Conservation (phyloP, 306 rosid genomes). For the Prinsepia uniflora region DNA sequence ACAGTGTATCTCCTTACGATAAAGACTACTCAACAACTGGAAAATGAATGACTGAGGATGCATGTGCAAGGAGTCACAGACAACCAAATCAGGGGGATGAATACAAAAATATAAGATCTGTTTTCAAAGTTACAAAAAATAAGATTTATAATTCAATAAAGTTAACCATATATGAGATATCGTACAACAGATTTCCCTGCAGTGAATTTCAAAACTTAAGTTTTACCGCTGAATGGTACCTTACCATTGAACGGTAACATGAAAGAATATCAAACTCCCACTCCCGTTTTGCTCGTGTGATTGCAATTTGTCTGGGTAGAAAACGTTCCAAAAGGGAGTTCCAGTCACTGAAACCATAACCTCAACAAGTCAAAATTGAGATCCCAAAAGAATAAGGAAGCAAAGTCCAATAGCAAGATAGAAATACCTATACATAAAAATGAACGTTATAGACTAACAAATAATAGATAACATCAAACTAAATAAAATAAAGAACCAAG, state of each 20-base stretch:
- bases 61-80: neutral
- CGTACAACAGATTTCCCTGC: neutral
- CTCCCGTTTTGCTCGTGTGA: conserved; percentile 79
- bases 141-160: neutral
- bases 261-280: conserved; percentile 95
- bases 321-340: conserved; percentile 78
- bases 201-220: conserved; percentile 5
- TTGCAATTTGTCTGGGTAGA: conserved; percentile 86
- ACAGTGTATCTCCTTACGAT: neutral
- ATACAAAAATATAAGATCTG: neutral
- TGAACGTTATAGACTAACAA: conserved; percentile 9
- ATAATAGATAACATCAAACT: neutral
- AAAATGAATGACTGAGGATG: neutral
- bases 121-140: neutral
- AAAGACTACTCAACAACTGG: neutral
- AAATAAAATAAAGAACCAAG: conserved; percentile 21
- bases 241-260: conserved; percentile 77
- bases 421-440: conserved; percentile 5
- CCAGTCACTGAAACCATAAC: conserved; percentile 66
- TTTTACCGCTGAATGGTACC: conserved; percentile 69
- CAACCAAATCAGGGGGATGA: conserved; percentile 3
- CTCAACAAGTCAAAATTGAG: conserved; percentile 18
- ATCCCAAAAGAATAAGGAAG: neutral
- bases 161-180: neutral
- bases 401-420: conserved; percentile 6